Conservation (phyloP, 1,139 yeast genomes). For the Scheffersomyces parashehatae region DNA sequence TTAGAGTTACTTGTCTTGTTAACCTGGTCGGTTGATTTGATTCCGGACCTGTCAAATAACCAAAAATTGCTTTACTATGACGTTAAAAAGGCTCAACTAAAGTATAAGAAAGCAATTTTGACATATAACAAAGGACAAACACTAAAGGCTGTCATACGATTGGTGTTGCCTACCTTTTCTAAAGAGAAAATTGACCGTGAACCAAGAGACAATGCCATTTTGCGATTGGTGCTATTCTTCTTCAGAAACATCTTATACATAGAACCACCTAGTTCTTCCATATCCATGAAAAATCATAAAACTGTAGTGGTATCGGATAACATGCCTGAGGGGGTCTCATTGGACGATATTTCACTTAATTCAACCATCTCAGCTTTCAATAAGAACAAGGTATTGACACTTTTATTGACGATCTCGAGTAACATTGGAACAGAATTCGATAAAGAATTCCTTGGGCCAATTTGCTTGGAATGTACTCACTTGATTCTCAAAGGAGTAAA, state of each 20-base stretch:
- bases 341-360: slow-evolving; percentile 69
- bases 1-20: slow-evolving; percentile 80
- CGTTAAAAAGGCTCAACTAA: slow-evolving; percentile 63
- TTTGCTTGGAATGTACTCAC: slow-evolving; percentile 70
- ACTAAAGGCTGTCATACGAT: slow-evolving; percentile 66
- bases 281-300: slow-evolving; percentile 42
- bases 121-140: slow-evolving; percentile 60
- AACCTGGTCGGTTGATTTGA: slow-evolving; percentile 75
- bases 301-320: slow-evolving; percentile 30
- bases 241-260: slow-evolving; percentile 75
- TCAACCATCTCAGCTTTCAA: slow-evolving; percentile 59
- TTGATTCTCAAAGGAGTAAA: slow-evolving; percentile 60
- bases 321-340: slow-evolving; percentile 54
- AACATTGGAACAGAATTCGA: slow-evolving; percentile 67
- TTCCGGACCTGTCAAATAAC: slow-evolving; percentile 49
- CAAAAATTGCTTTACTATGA: slow-evolving; percentile 62
- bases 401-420: slow-evolving; percentile 67
- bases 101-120: slow-evolving; percentile 71
- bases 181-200: slow-evolving; percentile 58
- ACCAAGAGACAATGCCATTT: slow-evolving; percentile 68
- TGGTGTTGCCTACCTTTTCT: slow-evolving; percentile 68
- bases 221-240: slow-evolving; percentile 71
- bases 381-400: slow-evolving; percentile 68
- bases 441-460: slow-evolving; percentile 57
- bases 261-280: slow-evolving; percentile 61